Evolutionary conservation across 1,284 basidiomycete species (phyloP), one percentile per base, ranked within the genome.

Genomic region (Apiotrichum gracile): DNA sequence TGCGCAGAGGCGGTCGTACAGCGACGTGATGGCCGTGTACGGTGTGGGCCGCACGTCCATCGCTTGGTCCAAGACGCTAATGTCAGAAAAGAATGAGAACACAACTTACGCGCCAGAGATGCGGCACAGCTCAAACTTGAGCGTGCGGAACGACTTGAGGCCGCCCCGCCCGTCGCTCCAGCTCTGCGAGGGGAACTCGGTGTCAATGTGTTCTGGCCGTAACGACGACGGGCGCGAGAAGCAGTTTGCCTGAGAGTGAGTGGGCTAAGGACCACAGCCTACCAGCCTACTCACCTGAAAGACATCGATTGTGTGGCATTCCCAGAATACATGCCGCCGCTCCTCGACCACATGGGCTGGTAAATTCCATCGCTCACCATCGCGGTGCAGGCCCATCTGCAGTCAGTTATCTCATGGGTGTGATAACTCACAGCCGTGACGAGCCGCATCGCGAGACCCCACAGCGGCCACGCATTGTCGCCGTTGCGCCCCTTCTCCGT

Each of bases 301-400:
- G 25, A 27, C 42, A 34, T 65, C 63, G 29, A 61, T 60, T 5
- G 63, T 57, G 34, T 63, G 61, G 33, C 52, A 59, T 45, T 65
- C 61, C 63, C 63, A 65, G 44, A 65, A 65, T 10, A 65, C 59
- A 14, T 52, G 55, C 46, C 66, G 55, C 26, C 70, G 55, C 42
- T 71, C 69, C 42, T 71, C 62, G 2, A 66, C 62, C 0, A 67
- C 62, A 9, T 69, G 58, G 12, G 49, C 45, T 0, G 65, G 62
- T 6, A 74, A 58, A 34, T 67, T 66, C 72, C 72, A 74, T 10
- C 64, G 56, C 24, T 56, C 57, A 2, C 72, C 72, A 54, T 74
- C 72, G 7, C 68, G 61, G 49, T 74, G 70, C 47, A 71, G 40
- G 1, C 70, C 70, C 70, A 73, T 73, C 44, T 46, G 31, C 5